Evolutionary conservation across 768 basidiomycete species (phyloP), one percentile per base, ranked within the genome.

Genomic region (Tephrocybe sp.): DNA sequence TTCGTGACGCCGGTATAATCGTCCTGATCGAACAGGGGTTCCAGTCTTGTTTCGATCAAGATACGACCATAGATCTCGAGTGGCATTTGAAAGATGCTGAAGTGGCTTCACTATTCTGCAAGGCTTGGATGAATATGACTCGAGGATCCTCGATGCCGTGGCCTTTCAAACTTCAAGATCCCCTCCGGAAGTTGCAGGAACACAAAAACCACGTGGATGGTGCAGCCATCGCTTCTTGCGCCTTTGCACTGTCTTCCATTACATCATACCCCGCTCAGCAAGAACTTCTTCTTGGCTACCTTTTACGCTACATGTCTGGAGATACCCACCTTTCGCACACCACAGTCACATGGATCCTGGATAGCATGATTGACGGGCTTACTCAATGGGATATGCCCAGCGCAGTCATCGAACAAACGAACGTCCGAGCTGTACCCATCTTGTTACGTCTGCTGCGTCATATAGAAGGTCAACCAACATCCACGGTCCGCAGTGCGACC

Each of bases 81-180:
- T 75, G 74, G 70, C 64, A 70, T 44, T 58, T 72, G 7, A 58
- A 62, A 2, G 68, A 75, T 45, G 51, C 66, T 1, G 61, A 68
- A 10, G 61, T 49, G 4, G 72, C 72, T 14, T 68, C 63, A 54
- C 58, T 66, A 38, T 74, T 71, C 48, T 74, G 72, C 52, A 68
- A 68, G 16, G 68, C 71, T 14, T 75, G 73, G 73, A 65, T 75
- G 53, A 62, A 64, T 22, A 56, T 73, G 52, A 72, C 70, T 1
- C 68, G 70, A 31, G 68, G 68, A 16, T 69, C 67, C 3, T 54
- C 54, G 1, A 61, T 65, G 39, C 62, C 64, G 31, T 73, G 72
- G 71, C 72, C 74, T 0, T 52, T 62, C 8, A 62, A 66, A 22
- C 64, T 72, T 31, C 55, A 68, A 26, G 64, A 64, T 14, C 72